Conservation (phyloP, 2,329 filamentous ascomycete genomes). For the Cytospora chrysosperma region DNA sequence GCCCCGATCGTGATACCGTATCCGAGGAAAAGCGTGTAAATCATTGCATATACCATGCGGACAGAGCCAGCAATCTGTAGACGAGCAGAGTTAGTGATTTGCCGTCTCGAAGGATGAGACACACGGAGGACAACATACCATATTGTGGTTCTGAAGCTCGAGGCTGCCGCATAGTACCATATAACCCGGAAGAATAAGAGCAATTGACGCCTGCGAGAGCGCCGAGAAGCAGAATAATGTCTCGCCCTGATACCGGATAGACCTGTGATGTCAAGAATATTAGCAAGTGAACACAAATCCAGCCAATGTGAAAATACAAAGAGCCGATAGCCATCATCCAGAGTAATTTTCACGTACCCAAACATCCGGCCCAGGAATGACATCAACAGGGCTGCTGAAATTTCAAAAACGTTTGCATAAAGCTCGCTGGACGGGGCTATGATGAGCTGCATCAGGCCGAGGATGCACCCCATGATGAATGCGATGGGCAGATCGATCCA, state of each 20-base stretch:
- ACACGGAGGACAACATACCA: conserved; percentile 33
- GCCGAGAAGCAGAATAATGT: conserved; percentile 68
- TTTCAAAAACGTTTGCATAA: conserved; percentile 51
- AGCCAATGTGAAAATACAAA: no score
- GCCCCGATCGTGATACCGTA: conserved; percentile 71
- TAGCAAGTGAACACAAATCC: no score
- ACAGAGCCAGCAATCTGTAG: conserved; percentile 64
- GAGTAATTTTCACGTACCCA: conserved; percentile 37
- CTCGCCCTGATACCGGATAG: conserved; percentile 51
- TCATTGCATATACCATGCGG: conserved; percentile 72
- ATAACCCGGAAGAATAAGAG: conserved; percentile 71
- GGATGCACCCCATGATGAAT: conserved; percentile 71
- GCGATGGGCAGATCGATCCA: conserved; percentile 76
- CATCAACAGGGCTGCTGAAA: conserved; percentile 56
- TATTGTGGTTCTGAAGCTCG: conserved; percentile 67
- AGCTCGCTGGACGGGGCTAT: conserved; percentile 68
- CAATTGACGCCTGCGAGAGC: conserved; percentile 70
- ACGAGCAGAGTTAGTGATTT: background rate
- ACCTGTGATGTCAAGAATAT: conserved; percentile 49
- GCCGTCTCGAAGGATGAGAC: background rate
- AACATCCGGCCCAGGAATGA: conserved; percentile 69
- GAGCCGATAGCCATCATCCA: no score
- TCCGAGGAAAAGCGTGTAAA: conserved; percentile 70
- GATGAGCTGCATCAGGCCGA: conserved; percentile 73
- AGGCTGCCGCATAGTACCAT: conserved; percentile 59